phyloP scores from a whole-genome alignment of 441 rosid species.

The Pelargonium fulgidum region DNA sequence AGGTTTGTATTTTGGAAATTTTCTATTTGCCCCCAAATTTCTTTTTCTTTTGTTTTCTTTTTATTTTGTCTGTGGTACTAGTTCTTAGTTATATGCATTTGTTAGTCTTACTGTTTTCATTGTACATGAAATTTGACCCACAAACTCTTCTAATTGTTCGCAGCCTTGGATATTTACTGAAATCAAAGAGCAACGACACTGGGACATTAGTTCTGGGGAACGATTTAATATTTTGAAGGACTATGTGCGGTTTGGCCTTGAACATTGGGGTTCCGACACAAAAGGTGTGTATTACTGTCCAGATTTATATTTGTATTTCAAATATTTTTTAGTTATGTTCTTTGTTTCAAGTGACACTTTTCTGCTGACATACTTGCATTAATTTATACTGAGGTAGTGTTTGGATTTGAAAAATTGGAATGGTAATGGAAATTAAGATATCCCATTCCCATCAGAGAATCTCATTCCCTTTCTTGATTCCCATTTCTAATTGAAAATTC shows the following conservation, averaged over 20 bases:
- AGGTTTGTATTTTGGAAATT: constrained; percentile 36
- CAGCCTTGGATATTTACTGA: constrained; percentile 98
- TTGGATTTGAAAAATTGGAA: no score
- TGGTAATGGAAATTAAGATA: no score
- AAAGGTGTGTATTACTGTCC: constrained; percentile 41
- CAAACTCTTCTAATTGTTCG: constrained; percentile 17
- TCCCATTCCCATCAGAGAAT: no score
- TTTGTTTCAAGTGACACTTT: not conserved
- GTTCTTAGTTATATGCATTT: not conserved
- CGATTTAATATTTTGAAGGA: constrained; percentile 75
- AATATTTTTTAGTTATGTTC: not conserved
- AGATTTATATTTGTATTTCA: not conserved
- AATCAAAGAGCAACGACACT: constrained; percentile 88
- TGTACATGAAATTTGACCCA: not conserved
- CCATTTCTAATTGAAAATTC: no score
- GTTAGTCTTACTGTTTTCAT: not conserved
- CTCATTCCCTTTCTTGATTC: no score
- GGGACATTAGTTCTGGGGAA: constrained; percentile 87
- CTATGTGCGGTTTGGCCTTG: constrained; percentile 66
- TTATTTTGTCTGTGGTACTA: not conserved
- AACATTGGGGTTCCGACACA: constrained; percentile 94
- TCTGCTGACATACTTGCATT: not conserved
- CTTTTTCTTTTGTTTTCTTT: not conserved
- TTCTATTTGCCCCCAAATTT: constrained; percentile 4
- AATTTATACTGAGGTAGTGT: not conserved